phyloP scores from a whole-genome alignment of 768 basidiomycete species.

The Podaxis sp. region DNA sequence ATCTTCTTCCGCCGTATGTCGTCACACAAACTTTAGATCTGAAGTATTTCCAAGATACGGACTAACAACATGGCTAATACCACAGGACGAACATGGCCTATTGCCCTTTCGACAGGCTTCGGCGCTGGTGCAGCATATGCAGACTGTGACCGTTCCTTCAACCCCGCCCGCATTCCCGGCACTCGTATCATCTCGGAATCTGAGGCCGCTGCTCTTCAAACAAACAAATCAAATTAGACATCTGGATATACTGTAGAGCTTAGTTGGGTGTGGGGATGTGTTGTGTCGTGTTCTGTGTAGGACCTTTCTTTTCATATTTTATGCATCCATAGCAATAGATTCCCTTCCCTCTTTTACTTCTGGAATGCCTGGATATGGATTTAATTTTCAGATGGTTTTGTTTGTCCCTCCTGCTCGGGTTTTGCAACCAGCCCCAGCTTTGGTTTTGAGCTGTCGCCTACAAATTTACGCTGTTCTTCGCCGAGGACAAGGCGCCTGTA shows the following conservation, averaged over 20 bases:
- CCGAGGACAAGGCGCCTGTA: slow-evolving; percentile 60
- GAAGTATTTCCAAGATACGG: neutral
- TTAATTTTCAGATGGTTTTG: neutral
- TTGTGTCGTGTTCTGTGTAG: neutral
- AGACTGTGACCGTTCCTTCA: slow-evolving; percentile 93
- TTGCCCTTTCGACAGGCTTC: slow-evolving; percentile 83
- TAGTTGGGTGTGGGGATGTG: neutral
- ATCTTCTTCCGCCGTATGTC: slow-evolving; percentile 88
- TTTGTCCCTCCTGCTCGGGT: slow-evolving; percentile 14
- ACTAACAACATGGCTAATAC: slow-evolving; percentile 13
- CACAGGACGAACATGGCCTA: slow-evolving; percentile 89
- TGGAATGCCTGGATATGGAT: neutral
- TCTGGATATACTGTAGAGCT: slow-evolving; percentile 13
- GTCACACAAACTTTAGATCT: neutral
- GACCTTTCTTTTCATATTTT: neutral
- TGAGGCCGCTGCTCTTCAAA: slow-evolving; percentile 25
- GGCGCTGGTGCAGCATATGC: slow-evolving; percentile 85
- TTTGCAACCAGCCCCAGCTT: slow-evolving; percentile 17
- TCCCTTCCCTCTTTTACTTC: slow-evolving; percentile 1
- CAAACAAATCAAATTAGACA: slow-evolving; percentile 13
- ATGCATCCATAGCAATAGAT: slow-evolving; percentile 6
- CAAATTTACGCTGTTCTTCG: slow-evolving; percentile 34
- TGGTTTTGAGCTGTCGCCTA: slow-evolving; percentile 14
- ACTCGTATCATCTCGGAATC: slow-evolving; percentile 62
- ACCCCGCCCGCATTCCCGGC: slow-evolving; percentile 84